Evolutionary conservation across 1,139 yeast species (phyloP).

Genomic region (Lodderomyces pseudojiufengensis): DNA sequence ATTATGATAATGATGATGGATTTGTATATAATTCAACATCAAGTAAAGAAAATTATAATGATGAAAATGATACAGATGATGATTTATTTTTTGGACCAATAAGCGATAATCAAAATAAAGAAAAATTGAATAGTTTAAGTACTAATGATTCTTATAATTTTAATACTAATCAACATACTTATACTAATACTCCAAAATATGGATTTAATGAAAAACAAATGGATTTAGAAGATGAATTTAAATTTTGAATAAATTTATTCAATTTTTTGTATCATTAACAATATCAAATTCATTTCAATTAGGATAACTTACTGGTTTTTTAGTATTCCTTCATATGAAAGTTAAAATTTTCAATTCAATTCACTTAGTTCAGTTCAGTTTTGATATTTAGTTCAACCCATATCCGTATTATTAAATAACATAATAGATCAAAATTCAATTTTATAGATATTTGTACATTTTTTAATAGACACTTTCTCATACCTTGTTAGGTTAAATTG

Average conservation of each 20-base stretch:
- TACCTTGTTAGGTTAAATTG: too few relatives aligned
- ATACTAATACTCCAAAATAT: constrained; percentile 1
- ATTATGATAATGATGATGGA: constrained; percentile 2
- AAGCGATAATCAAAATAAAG: neutral
- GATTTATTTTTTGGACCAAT: constrained; percentile 1
- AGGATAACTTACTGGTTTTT: too few relatives aligned
- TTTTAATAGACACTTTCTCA: too few relatives aligned
- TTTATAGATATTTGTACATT: too few relatives aligned
- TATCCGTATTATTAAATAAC: too few relatives aligned
- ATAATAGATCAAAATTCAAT: too few relatives aligned
- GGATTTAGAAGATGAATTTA: constrained; percentile 4
- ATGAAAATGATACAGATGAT: constrained; percentile 1
- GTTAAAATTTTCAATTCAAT: too few relatives aligned
- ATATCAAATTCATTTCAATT: too few relatives aligned
- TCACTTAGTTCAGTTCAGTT: too few relatives aligned
- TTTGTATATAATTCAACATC: neutral
- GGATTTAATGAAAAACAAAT: neutral
- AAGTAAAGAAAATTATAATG: neutral
- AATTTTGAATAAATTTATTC: neutral
- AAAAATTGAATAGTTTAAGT: neutral
- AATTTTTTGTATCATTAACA: too few relatives aligned
- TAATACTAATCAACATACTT: constrained; percentile 1
- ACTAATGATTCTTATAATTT: constrained; percentile 1
- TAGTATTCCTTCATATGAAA: too few relatives aligned
- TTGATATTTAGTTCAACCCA: too few relatives aligned